A percentile compares a stretch with the other conserved stretches of the same genome.
These are phyloP conservation scores for Salix caprea DNA, from an alignment of 345 rosid species.

Conservation along the genomic window DNA sequence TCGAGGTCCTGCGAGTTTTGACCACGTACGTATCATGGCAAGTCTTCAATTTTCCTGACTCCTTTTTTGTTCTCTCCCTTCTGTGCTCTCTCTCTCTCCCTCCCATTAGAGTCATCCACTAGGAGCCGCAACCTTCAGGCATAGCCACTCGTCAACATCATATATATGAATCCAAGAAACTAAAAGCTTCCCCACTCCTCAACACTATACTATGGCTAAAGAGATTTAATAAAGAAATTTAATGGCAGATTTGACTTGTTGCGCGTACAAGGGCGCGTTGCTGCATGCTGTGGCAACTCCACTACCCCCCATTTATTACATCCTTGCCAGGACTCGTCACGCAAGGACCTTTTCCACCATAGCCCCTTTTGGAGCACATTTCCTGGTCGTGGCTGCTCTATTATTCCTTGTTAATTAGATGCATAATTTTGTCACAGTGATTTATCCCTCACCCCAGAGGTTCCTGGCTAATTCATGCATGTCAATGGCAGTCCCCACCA, in stretches of 20 bases:
- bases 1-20: conserved; percentile 10
- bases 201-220: background rate
- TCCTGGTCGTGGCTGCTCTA: background rate
- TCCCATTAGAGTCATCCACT: background rate
- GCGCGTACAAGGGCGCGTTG: background rate
- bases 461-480: background rate
- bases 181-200: background rate
- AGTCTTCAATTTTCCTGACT: background rate
- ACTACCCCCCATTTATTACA: background rate
- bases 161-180: background rate
- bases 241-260: background rate
- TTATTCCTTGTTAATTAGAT: background rate
- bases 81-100: background rate
- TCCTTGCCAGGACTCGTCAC: background rate
- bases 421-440: background rate
- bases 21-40: conserved; percentile 2
- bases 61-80: background rate
- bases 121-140: too few relatives aligned
- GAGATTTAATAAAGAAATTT: background rate
- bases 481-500: background rate
- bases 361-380: background rate
- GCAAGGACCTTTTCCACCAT: background rate
- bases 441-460: background rate
- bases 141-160: background rate
- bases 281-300: background rate